phyloP scores from a whole-genome alignment of 129 eudicot species.

The Solidago caesia region DNA sequence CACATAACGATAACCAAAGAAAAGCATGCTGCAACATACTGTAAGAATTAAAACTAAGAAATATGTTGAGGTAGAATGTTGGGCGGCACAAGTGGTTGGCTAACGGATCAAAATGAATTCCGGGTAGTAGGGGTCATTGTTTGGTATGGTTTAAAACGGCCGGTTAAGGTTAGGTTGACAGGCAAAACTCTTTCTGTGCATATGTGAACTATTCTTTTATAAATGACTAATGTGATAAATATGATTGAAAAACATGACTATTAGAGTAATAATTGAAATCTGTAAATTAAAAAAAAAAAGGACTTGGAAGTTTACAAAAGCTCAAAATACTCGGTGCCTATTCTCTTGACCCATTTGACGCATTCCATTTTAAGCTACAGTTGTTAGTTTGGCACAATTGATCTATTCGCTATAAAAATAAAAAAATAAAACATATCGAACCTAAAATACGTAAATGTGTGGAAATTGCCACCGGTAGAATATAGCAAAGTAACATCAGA shows the following conservation, averaged over 20 bases:
- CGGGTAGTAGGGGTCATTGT: background rate
- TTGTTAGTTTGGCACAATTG: background rate
- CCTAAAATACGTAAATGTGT: background rate
- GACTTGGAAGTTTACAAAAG: background rate
- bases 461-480: background rate
- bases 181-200: background rate
- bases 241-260: background rate
- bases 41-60: slow-evolving; percentile 2
- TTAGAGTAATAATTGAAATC: background rate
- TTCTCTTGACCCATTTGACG: background rate
- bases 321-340: background rate
- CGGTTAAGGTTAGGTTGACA: background rate
- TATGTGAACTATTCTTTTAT: no score
- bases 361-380: background rate
- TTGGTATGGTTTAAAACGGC: background rate
- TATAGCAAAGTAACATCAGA: background rate
- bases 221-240: background rate
- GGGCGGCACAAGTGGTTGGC: background rate
- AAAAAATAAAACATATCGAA: background rate
- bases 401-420: background rate
- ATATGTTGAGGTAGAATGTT: background rate
- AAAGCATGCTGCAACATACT: background rate
- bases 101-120: background rate
- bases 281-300: background rate
- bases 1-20: background rate